Conservation (phyloP, 352 stramenopile species). For the Globisporangium iwayamae region DNA sequence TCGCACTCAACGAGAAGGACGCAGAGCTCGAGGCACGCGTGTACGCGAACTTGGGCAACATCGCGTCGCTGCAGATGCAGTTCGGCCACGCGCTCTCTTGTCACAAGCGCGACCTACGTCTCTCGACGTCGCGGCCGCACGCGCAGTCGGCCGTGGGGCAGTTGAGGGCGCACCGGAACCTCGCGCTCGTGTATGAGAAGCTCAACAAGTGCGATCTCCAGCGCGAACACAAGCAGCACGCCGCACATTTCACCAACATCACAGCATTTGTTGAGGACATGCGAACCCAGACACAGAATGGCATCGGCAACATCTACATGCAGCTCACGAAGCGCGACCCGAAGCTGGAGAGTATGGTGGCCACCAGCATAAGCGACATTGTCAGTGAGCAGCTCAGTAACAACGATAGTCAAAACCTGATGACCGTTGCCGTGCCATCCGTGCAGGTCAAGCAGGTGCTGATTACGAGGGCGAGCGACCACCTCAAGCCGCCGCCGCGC, state of each 20-base stretch:
- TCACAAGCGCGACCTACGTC: constrained; percentile 55
- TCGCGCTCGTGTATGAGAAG: constrained; percentile 61
- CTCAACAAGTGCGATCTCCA: constrained; percentile 41
- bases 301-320: constrained; percentile 66
- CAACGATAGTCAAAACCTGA: background rate
- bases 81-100: constrained; percentile 56
- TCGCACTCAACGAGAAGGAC: constrained; percentile 47
- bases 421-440: background rate
- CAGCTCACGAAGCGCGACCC: constrained; percentile 41
- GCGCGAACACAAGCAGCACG: constrained; percentile 36
- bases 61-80: constrained; percentile 48
- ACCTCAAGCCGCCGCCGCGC: background rate
- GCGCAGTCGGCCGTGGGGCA: constrained; percentile 52
- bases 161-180: constrained; percentile 61
- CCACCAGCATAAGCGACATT: constrained; percentile 34
- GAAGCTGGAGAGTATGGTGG: constrained; percentile 33
- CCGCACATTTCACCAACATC: constrained; percentile 10
- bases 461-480: constrained; percentile 5
- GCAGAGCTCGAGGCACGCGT: constrained; percentile 67
- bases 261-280: constrained; percentile 48
- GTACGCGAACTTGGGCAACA: constrained; percentile 77
- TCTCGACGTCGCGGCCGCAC: constrained; percentile 29
- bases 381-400: constrained; percentile 11
- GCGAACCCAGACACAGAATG: constrained; percentile 28
- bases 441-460: constrained; percentile 16